Evolutionary conservation across 202 grass and related monocot genomes (phyloP).

Genomic region (Panicum hallii): DNA sequence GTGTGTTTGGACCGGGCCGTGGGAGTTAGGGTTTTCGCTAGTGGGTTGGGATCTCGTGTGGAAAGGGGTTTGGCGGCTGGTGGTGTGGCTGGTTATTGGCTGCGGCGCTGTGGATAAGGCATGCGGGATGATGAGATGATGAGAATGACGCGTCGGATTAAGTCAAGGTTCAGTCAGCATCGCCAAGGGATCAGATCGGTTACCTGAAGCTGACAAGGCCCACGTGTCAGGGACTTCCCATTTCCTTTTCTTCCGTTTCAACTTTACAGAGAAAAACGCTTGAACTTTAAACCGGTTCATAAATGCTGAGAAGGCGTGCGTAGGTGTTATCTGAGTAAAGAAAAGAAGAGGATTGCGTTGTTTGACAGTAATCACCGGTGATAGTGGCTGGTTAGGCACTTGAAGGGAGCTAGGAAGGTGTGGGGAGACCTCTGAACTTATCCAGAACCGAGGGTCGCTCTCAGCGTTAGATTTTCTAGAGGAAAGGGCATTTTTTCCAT

Average conservation of each 20-base stretch:
- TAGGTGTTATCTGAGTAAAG: neutral
- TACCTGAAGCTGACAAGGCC: neutral
- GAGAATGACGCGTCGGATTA: conserved; percentile 48
- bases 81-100: conserved; percentile 9
- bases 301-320: too few relatives aligned
- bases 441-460: neutral
- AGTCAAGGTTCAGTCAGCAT: conserved; percentile 26
- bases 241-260: neutral
- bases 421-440: neutral
- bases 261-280: too few relatives aligned
- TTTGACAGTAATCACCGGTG: neutral
- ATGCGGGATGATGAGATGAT: neutral
- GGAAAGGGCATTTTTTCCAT: too few relatives aligned
- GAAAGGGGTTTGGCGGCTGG: neutral
- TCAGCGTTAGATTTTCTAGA: neutral
- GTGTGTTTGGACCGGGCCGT: conserved; percentile 13
- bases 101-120: conserved; percentile 41
- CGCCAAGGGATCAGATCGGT: neutral
- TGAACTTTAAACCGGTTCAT: too few relatives aligned
- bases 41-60: conserved; percentile 39
- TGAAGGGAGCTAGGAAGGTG: neutral
- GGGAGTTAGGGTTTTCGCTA: neutral
- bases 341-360: neutral
- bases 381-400: neutral
- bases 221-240: neutral